A percentile compares a stretch with the other conserved stretches of the same genome.
These are phyloP conservation scores for Ophiostoma himal-ulmi DNA, from an alignment of 2,329 filamentous ascomycete species.

Conservation along the genomic window DNA sequence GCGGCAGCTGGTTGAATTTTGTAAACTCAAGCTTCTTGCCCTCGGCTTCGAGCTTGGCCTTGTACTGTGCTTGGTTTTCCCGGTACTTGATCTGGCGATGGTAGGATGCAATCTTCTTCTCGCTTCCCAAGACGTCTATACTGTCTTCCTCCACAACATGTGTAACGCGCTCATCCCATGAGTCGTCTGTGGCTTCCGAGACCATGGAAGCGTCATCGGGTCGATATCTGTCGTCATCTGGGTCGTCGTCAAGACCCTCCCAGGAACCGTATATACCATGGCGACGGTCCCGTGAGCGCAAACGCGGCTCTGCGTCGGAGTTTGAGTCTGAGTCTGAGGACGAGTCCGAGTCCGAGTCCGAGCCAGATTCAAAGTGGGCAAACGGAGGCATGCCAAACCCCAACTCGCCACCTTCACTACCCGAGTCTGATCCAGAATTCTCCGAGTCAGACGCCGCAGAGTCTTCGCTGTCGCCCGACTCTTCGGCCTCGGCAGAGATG, in stretches of 20 bases:
- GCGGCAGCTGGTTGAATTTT: conserved; percentile 22
- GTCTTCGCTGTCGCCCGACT: conserved; percentile 23
- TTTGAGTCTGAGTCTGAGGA: not conserved
- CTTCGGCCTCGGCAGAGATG: not conserved
- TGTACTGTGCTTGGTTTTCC: not conserved
- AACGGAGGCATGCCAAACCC: not conserved
- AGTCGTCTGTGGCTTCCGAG: not conserved
- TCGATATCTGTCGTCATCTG: not conserved
- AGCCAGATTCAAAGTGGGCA: not conserved
- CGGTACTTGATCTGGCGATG: not conserved
- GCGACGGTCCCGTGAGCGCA: not conserved
- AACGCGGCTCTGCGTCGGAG: not conserved
- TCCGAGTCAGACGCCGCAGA: conserved; percentile 16
- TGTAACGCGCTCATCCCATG: not conserved
- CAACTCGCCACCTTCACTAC: not conserved
- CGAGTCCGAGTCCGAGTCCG: not conserved
- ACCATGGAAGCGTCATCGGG: not conserved
- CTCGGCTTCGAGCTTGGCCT: not conserved
- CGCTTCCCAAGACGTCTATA: not conserved
- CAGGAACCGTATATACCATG: not conserved
- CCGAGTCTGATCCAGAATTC: not conserved
- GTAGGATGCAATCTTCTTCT: not conserved
- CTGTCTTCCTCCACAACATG: not conserved
- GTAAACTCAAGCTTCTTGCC: conserved; percentile 17
- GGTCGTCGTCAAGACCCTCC: not conserved